Evolutionary conservation across 1,139 yeast species (phyloP).

Genomic region (Taphrina deformans): DNA sequence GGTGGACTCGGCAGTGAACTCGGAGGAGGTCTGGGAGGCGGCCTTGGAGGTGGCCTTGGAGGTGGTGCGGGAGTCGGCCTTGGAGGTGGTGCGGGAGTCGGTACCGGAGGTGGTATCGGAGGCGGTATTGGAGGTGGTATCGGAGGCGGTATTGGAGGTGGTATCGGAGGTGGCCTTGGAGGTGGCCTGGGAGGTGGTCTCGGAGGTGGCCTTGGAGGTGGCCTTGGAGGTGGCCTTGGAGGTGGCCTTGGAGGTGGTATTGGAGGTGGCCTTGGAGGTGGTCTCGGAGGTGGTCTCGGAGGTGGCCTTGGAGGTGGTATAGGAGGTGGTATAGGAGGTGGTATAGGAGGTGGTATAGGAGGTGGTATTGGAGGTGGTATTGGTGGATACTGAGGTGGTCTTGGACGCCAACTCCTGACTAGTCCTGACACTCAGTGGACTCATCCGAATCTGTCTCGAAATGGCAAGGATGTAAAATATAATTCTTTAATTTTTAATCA

Average conservation of each 20-base stretch:
- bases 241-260: slow-evolving; percentile 15
- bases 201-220: slow-evolving; percentile 12
- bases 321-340: too few species aligned
- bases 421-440: too few species aligned
- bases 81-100: slow-evolving; percentile 6
- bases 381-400: too few species aligned
- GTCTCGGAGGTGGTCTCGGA: too few species aligned
- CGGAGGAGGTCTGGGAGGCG: slow-evolving; percentile 9
- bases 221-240: slow-evolving; percentile 10
- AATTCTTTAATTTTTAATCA: too few species aligned
- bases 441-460: too few species aligned
- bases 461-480: too few species aligned
- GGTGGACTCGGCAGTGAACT: neutral
- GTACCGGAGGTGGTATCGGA: slow-evolving; percentile 11
- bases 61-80: neutral
- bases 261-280: too few species aligned
- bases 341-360: neutral
- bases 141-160: slow-evolving; percentile 11
- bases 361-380: neutral
- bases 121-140: slow-evolving; percentile 13
- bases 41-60: slow-evolving; percentile 2
- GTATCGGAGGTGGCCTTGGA: slow-evolving; percentile 1
- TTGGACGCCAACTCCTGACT: too few species aligned
- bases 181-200: slow-evolving; percentile 12
- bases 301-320: too few species aligned